Evolutionary conservation across 257 asterid species (phyloP).

Genomic region (Penstemon barbatus): DNA sequence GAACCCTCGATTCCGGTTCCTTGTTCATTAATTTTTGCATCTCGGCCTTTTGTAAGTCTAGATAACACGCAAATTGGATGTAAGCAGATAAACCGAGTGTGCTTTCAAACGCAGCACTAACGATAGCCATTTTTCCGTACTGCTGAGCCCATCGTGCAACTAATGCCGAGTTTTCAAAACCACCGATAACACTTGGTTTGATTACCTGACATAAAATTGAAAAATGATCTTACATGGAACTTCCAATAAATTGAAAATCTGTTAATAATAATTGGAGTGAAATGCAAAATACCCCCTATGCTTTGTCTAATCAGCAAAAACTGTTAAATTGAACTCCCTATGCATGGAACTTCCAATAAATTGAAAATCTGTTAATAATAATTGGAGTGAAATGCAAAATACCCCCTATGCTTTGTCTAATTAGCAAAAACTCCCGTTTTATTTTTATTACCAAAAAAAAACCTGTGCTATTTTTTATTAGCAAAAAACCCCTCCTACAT

Average conservation of each 20-base stretch:
- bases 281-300: too few species aligned
- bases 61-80: constrained; percentile 66
- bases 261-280: too few species aligned
- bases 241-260: not conserved
- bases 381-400: too few species aligned
- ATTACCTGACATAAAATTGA: constrained; percentile 63
- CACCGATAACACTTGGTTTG: constrained; percentile 91
- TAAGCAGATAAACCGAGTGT: constrained; percentile 77
- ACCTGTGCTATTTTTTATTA: too few species aligned
- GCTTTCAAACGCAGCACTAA: constrained; percentile 93
- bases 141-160: constrained; percentile 95
- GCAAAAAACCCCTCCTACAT: too few species aligned
- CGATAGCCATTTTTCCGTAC: constrained; percentile 70
- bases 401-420: too few species aligned
- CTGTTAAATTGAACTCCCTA: too few species aligned
- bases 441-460: too few species aligned
- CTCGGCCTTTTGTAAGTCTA: constrained; percentile 73
- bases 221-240: not conserved
- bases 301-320: too few species aligned
- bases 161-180: constrained; percentile 80
- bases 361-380: too few species aligned
- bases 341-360: not conserved
- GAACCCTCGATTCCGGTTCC: constrained; percentile 40
- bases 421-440: too few species aligned
- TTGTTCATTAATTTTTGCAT: constrained; percentile 44